A percentile compares a stretch with the other conserved stretches of the same genome.
phyloP scores from a whole-genome alignment of 106 monocot species.

The Xerophyta viscosa region DNA sequence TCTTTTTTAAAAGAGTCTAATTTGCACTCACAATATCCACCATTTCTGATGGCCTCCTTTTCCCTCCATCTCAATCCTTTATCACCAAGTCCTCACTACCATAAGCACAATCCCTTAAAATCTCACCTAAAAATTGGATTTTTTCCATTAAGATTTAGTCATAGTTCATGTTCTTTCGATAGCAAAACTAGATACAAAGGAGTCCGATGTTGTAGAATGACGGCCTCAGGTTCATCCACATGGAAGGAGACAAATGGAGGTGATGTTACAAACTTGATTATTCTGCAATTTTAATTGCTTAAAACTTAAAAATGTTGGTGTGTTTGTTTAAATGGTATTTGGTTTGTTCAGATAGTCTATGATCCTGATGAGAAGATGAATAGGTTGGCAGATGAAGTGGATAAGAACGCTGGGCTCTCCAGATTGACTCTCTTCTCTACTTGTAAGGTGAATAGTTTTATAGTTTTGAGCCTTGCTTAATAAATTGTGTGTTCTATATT shows the following conservation, averaged over 20 bases:
- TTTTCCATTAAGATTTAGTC: too few relatives aligned
- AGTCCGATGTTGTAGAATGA: constrained; percentile 18
- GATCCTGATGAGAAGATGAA: constrained; percentile 67
- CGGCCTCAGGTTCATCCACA: constrained; percentile 29
- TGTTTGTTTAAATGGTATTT: background rate
- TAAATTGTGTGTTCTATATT: too few relatives aligned
- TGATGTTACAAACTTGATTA: too few relatives aligned
- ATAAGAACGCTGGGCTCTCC: constrained; percentile 54
- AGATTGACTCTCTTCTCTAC: constrained; percentile 86
- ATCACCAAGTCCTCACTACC: background rate
- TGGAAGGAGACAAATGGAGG: constrained; percentile 68
- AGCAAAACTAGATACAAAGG: constrained; percentile 9
- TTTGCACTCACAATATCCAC: too few relatives aligned
- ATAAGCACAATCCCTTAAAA: background rate
- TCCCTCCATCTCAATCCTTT: constrained; percentile 4
- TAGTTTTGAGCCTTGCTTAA: background rate
- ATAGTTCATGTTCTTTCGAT: too few relatives aligned
- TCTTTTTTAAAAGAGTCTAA: too few relatives aligned
- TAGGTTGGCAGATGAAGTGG: constrained; percentile 75
- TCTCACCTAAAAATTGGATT: constrained; percentile 1
- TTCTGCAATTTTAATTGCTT: too few relatives aligned
- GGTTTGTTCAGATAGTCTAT: constrained; percentile 52
- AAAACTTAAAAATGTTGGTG: too few relatives aligned
- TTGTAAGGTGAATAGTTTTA: constrained; percentile 65
- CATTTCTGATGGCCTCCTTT: too few relatives aligned